Conservation (phyloP, 2,329 filamentous ascomycete species). For the Pleomassaria siparia region DNA sequence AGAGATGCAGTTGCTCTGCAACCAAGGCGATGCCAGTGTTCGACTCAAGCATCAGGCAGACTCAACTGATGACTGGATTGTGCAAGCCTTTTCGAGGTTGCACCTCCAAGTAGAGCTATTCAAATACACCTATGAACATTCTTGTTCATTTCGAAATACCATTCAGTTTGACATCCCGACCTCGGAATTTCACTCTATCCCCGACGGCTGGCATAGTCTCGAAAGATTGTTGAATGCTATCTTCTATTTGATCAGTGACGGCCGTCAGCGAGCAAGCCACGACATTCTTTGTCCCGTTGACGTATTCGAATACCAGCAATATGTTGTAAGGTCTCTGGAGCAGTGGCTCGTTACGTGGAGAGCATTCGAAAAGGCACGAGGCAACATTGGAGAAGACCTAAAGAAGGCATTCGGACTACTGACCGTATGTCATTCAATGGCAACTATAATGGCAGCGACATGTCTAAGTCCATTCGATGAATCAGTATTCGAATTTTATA, state of each 20-base stretch:
- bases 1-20: conserved; percentile 16
- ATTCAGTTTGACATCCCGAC: not conserved
- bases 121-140: conserved; percentile 2
- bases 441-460: conserved; percentile 17
- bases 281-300: not conserved
- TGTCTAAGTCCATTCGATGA: conserved; percentile 9
- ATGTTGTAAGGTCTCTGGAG: not conserved
- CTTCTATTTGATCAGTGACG: conserved; percentile 7
- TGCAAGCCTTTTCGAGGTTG: conserved; percentile 44
- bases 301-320: not conserved
- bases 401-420: conserved; percentile 8
- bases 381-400: not conserved
- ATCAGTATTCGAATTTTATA: conserved; percentile 24
- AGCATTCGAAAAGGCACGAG: not conserved
- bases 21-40: not conserved
- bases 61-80: conserved; percentile 47
- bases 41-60: conserved; percentile 19
- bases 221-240: conserved; percentile 12
- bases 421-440: conserved; percentile 21
- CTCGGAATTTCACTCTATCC: conserved; percentile 1
- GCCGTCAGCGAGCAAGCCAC: not conserved
- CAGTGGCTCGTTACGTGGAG: conserved; percentile 1
- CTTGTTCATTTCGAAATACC: not conserved
- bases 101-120: conserved; percentile 21
- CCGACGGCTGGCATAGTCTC: conserved; percentile 8